Conservation (phyloP, 2,329 filamentous ascomycete genomes). For the Botrytis paeoniae region DNA sequence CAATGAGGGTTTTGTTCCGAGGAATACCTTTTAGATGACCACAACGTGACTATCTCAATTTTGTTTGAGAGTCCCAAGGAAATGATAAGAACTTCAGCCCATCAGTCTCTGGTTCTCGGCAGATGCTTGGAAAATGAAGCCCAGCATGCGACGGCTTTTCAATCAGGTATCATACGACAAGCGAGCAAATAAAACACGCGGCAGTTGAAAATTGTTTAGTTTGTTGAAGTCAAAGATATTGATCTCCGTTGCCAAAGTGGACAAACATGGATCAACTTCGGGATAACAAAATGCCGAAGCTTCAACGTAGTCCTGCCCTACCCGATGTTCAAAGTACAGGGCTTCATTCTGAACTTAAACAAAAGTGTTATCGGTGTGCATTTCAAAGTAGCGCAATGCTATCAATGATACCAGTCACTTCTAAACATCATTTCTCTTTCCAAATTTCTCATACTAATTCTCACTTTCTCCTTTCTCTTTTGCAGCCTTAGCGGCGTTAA, state of each 20-base stretch:
- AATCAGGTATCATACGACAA: neutral
- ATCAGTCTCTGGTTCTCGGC: neutral
- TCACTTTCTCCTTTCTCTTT: neutral
- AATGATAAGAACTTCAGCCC: neutral
- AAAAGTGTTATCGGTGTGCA: neutral
- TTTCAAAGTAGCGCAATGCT: neutral
- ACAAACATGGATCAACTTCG: neutral
- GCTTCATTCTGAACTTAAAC: neutral
- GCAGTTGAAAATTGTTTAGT: neutral
- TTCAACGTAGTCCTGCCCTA: neutral
- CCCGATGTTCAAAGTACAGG: neutral
- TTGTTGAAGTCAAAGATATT: neutral
- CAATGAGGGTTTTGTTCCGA: neutral
- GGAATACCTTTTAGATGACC: neutral
- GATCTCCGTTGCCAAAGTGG: neutral
- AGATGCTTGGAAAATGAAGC: neutral
- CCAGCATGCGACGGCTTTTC: neutral
- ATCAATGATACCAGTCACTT: neutral
- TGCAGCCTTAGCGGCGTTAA: neutral
- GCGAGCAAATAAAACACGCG: neutral
- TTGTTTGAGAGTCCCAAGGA: neutral
- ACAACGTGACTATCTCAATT: neutral
- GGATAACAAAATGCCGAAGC: neutral
- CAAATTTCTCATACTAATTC: neutral
- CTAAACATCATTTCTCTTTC: neutral